Base-by-base conservation (phyloP, 164 flowering plant genomes). In the Stephania cephalantha region DNA sequence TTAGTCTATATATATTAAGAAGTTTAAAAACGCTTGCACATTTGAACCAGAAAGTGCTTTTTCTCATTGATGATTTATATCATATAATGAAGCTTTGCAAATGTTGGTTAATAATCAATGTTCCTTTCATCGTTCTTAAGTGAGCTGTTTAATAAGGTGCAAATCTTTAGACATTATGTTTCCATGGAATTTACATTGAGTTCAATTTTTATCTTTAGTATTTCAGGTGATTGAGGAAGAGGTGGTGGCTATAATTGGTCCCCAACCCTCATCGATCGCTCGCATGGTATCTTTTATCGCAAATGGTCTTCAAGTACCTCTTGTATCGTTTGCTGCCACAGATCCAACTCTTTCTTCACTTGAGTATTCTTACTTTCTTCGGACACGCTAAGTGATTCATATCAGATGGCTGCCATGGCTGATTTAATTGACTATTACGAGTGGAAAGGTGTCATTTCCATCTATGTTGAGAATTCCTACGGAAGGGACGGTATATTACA, bases 311-410 rank as follows among this genome's bases (percentile, higher is more conserved):
- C 87, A 89, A 71, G 90, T 94, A 35, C 98, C 98, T 18, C 87
- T 91, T 45, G 45, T 94, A 69, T 91, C 98, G 29, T 93, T 80
- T 81, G 89, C 88, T 45, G 95, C 92, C 63, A 91, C 97, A 44
- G 98, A 93, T 76, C 95, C 98, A 15, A 86, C 91, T 72, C 87
- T 93, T 2, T 90, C 98, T 69, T 79, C 98, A 35, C 88, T 87
- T 52, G 95, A 93, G 74, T 89, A 82, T 71, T 92, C 95, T 2
- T 91, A 72, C 78, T 91, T 93, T 69, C 31, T 93, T 42, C 87
- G 96, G 15, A 85, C 84, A 83, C 91, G 2, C 86, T 76, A 65
- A 90, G 90, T 70, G 97, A 91, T 74, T 74, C 83, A 68, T 71
- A 76, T 75, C 98, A 93, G 77, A 93, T 93, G 98, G 64, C 81